Conservation (phyloP, 2,329 filamentous ascomycete genomes). For the Akanthomyces muscarius region DNA sequence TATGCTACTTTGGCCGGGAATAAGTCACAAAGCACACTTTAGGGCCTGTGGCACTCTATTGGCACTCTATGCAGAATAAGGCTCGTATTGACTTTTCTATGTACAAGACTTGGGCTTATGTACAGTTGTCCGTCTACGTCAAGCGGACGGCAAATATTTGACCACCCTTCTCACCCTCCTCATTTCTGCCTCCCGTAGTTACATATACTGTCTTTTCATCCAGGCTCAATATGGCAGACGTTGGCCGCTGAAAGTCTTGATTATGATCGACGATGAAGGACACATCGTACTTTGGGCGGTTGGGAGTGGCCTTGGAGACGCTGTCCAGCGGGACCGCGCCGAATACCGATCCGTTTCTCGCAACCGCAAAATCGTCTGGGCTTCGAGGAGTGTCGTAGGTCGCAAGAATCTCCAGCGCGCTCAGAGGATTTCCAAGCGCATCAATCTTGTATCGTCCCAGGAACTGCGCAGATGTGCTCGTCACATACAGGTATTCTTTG, state of each 20-base stretch:
- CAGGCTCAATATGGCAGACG: slow-evolving; percentile 17
- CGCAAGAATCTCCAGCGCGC: slow-evolving; percentile 18
- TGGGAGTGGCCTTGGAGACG: slow-evolving; percentile 7
- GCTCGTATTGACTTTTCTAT: background rate
- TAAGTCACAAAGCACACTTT: background rate
- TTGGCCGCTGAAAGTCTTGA: slow-evolving; percentile 15
- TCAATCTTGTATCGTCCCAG: slow-evolving; percentile 19
- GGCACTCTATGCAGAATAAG: background rate
- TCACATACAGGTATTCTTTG: slow-evolving; percentile 23
- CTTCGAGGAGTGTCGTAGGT: slow-evolving; percentile 6
- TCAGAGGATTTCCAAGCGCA: background rate
- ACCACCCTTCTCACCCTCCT: background rate
- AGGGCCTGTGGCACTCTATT: background rate
- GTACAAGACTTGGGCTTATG: background rate
- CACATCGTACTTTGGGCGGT: background rate
- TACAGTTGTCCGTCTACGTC: background rate
- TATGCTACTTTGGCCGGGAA: background rate
- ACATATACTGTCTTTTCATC: slow-evolving; percentile 22
- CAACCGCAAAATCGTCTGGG: slow-evolving; percentile 21
- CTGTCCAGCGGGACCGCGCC: slow-evolving; percentile 12
- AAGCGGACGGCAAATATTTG: slow-evolving; percentile 13
- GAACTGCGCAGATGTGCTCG: slow-evolving; percentile 19
- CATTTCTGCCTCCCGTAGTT: slow-evolving; percentile 17
- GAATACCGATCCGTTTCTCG: slow-evolving; percentile 19
- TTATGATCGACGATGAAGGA: slow-evolving; percentile 9